Percentiles rank a stretch among this genome's conserved stretches.
Evolutionary conservation across 768 basidiomycete genomes (phyloP).

Genomic region (Boletus sensibilis): DNA sequence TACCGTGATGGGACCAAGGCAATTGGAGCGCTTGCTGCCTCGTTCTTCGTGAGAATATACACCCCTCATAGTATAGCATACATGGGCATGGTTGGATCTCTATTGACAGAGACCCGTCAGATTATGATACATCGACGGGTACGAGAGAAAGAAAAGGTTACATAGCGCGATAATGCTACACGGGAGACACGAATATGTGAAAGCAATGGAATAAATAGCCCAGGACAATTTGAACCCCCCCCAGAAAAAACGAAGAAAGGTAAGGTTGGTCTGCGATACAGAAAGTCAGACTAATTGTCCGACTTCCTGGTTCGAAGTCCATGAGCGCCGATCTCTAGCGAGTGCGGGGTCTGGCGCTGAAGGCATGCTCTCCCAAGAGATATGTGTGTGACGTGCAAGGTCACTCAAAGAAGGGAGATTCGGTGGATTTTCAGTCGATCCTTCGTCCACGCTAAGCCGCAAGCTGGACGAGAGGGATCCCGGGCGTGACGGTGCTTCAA

Average conservation of each 20-base stretch:
- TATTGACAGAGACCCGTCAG: background rate
- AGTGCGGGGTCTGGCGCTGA: background rate
- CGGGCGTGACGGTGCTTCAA: background rate
- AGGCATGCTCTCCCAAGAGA: background rate
- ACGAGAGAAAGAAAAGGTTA: background rate
- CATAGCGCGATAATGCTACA: background rate
- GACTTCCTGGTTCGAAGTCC: background rate
- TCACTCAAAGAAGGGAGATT: background rate
- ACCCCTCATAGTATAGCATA: background rate
- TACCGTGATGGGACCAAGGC: slow-evolving; percentile 1
- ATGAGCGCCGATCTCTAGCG: background rate
- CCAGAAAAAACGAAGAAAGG: background rate
- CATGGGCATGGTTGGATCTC: background rate
- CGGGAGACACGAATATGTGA: background rate
- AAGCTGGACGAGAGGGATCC: background rate
- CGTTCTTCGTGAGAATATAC: slow-evolving; percentile 22
- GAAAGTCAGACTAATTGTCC: background rate
- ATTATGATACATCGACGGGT: background rate
- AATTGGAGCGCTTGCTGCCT: background rate
- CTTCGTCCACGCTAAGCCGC: background rate
- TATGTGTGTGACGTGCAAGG: background rate
- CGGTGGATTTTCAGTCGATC: background rate
- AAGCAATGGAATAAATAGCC: background rate
- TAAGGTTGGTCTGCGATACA: background rate
- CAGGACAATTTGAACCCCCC: background rate